Percentiles rank a stretch among this genome's conserved stretches.
Conservation (phyloP, 2,329 filamentous ascomycete genomes). For the Aureobasidium sp. region DNA sequence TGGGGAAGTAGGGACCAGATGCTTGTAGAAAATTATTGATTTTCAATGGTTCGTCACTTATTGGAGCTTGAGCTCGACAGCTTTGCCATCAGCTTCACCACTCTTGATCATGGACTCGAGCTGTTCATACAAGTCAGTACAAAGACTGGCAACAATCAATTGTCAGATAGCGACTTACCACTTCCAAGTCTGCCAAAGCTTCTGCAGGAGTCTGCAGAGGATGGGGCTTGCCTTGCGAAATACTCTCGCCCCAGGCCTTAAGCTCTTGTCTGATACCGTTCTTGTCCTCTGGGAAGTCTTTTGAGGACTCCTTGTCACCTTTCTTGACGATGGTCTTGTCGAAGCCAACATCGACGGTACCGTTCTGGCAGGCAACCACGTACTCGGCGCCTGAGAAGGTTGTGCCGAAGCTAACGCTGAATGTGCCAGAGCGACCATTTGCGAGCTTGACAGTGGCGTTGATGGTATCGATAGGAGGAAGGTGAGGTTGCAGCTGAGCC, state of each 20-base stretch:
- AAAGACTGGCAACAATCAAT: neutral
- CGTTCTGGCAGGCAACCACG: constrained; percentile 52
- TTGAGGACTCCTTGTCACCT: constrained; percentile 26
- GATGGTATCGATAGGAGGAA: constrained; percentile 62
- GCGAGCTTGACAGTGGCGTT: constrained; percentile 51
- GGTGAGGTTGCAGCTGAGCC: constrained; percentile 46
- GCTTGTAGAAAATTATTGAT: neutral
- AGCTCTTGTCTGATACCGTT: constrained; percentile 55
- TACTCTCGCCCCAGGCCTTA: constrained; percentile 51
- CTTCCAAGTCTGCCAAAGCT: constrained; percentile 55
- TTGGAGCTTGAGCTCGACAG: constrained; percentile 25
- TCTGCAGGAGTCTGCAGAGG: constrained; percentile 50
- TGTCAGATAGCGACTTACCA: constrained; percentile 35
- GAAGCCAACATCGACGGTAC: constrained; percentile 45
- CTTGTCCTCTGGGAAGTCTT: constrained; percentile 42
- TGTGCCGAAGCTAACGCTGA: constrained; percentile 53
- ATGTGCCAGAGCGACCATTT: constrained; percentile 50
- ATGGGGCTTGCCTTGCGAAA: constrained; percentile 44
- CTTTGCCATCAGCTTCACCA: constrained; percentile 33
- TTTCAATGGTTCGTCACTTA: neutral
- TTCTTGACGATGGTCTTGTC: constrained; percentile 35
- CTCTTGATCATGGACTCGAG: constrained; percentile 36
- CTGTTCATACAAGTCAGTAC: constrained; percentile 2
- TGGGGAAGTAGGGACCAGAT: neutral
- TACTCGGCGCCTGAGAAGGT: constrained; percentile 50